Base-by-base conservation (phyloP, 2,329 filamentous ascomycete species). In the Xylaria sp. region DNA sequence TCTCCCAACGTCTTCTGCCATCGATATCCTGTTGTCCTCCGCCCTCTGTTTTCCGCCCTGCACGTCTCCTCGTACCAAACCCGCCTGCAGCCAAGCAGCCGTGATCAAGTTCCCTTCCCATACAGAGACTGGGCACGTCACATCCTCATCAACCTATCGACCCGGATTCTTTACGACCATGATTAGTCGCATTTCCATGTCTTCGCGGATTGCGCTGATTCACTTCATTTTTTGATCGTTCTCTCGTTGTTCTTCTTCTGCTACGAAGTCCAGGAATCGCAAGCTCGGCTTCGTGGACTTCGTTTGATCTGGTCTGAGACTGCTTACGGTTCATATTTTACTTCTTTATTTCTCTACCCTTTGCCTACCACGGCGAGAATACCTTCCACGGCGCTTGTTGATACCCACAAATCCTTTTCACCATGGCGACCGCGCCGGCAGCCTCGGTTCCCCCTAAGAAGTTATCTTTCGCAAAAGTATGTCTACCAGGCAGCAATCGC, bases 221-320 rank as follows among this genome's bases (percentile, higher is more conserved):
- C 76, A 78, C 76, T 80, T 78, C 75, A 74, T 77, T 79, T 79
- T 75, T 76, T 83, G 78, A 83, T 77, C 78, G 75, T 66, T 68
- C 19, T 67, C 61, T 57, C 59, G 60, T 65, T 60, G 59, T 62
- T 59, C 64, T 66, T 60, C 58, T 67, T 63, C 57, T 63, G 61
- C 55, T 59, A 62, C 64, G 63, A 54, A 59, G 50, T 61, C 61
- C 52, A 63, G 59, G 63, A 54, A 59, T 55, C 58, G 62, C 64
- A 62, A 59, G 59, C 56, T 56, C 44, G 18, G 58, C 60, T 62
- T 58, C 42, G 42, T 44, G 30, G 23, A 52, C 58, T 64, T 64
- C 57, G 62, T 65, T 65, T 63, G 56, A 63, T 60, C 52, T 50
- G 30, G 58, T 19, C 23, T 57, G 59, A 64, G 62, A 66, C 57